A percentile compares a stretch with the other conserved stretches of the same genome.
These are phyloP conservation scores for Auriscalpium orientale DNA, from an alignment of 768 basidiomycete genomes.

Conservation along the genomic window DNA sequence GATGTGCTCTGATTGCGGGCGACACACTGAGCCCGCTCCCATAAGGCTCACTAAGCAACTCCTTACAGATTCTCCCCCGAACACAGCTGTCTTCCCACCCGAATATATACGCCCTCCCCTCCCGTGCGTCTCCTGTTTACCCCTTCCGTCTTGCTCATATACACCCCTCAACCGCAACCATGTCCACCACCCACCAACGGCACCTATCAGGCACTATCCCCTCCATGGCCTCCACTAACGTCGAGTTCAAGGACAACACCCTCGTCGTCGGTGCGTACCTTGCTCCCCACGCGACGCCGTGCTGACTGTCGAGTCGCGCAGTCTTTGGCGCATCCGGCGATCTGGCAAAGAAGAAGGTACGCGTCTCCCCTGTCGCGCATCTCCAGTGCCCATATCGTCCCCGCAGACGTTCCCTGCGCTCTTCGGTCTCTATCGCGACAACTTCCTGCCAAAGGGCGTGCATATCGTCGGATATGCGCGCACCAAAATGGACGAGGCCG, in stretches of 20 bases:
- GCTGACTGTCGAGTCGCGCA: slow-evolving; percentile 23
- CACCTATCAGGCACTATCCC: slow-evolving; percentile 76
- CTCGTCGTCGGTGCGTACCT: slow-evolving; percentile 66
- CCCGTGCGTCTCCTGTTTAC: slow-evolving; percentile 1
- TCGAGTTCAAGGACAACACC: slow-evolving; percentile 78
- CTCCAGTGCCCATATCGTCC: neutral
- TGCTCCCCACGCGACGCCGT: neutral
- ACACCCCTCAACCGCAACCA: slow-evolving; percentile 5
- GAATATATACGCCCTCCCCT: neutral
- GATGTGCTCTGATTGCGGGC: too few relatives aligned
- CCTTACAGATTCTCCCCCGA: too few relatives aligned
- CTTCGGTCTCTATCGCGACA: slow-evolving; percentile 78
- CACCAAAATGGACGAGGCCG: slow-evolving; percentile 83
- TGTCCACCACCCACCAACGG: too few relatives aligned
- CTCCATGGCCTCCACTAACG: slow-evolving; percentile 69
- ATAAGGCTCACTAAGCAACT: too few relatives aligned
- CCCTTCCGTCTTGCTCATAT: slow-evolving; percentile 3
- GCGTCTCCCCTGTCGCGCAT: slow-evolving; percentile 2
- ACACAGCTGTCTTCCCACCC: too few relatives aligned
- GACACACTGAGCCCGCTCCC: neutral
- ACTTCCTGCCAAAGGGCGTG: slow-evolving; percentile 73
- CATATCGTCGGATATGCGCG: slow-evolving; percentile 96
- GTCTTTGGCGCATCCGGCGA: slow-evolving; percentile 96
- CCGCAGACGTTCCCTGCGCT: slow-evolving; percentile 89
- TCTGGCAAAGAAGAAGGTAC: slow-evolving; percentile 96